Conservation (phyloP, 2,329 filamentous ascomycete genomes). For the Neodidymelliopsis sp. region DNA sequence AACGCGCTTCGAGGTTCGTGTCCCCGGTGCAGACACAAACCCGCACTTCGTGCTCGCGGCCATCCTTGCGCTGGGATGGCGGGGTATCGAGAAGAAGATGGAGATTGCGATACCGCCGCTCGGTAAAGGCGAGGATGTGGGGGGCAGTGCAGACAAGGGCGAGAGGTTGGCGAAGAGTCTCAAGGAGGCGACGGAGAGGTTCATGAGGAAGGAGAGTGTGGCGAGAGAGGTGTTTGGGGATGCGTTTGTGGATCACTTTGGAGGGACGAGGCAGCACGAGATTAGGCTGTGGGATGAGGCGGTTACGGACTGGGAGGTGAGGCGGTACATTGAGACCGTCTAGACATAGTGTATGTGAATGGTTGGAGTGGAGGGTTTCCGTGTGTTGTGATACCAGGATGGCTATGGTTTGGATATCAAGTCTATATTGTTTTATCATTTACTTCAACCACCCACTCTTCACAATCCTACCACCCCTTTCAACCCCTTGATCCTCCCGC, state of each 20-base stretch:
- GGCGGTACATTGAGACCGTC: conserved; percentile 48
- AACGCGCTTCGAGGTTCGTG: conserved; percentile 90
- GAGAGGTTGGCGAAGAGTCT: conserved; percentile 82
- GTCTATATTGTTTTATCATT: neutral
- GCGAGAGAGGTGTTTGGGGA: conserved; percentile 95
- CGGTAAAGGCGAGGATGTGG: conserved; percentile 83
- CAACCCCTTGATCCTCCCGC: conserved; percentile 51
- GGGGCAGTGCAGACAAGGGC: conserved; percentile 73
- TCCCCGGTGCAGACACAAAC: conserved; percentile 93
- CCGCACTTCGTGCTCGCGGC: conserved; percentile 86
- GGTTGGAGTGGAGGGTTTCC: neutral
- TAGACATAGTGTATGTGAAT: conserved; percentile 8
- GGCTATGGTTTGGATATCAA: neutral
- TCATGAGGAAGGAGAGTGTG: conserved; percentile 79
- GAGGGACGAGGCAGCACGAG: conserved; percentile 91
- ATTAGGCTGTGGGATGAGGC: conserved; percentile 91
- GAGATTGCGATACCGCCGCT: conserved; percentile 83
- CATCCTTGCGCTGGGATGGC: conserved; percentile 86
- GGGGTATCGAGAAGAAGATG: conserved; percentile 91
- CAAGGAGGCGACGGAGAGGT: conserved; percentile 81
- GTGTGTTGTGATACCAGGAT: conserved; percentile 1
- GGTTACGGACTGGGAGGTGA: conserved; percentile 90
- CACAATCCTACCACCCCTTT: conserved; percentile 48
- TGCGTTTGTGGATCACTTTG: conserved; percentile 94
- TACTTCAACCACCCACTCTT: neutral